A percentile compares a stretch with the other conserved stretches of the same genome.
Evolutionary conservation across 2,329 filamentous ascomycete species (phyloP).

Genomic region (Emericellopsis cladophorae): DNA sequence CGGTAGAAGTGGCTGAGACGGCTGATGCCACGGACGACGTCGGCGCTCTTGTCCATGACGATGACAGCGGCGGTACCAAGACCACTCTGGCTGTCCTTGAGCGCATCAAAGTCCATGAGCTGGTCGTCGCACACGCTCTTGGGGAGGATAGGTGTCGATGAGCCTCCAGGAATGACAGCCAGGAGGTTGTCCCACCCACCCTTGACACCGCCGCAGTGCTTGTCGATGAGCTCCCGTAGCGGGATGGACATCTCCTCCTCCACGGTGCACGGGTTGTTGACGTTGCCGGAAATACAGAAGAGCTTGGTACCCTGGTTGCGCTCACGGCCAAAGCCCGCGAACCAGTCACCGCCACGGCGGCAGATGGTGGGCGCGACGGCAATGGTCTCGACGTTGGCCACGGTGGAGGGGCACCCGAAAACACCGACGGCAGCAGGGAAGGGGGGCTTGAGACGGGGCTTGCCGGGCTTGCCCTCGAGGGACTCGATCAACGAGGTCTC

Average conservation of each 20-base stretch:
- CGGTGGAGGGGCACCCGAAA: conserved; percentile 94
- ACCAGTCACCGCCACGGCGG: conserved; percentile 86
- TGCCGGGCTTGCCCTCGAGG: conserved; percentile 94
- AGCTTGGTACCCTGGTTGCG: conserved; percentile 96
- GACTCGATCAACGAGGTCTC: conserved; percentile 98
- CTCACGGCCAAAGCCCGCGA: conserved; percentile 86
- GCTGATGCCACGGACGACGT: conserved; percentile 88
- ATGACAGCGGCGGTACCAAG: conserved; percentile 95
- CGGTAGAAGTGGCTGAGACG: conserved; percentile 94
- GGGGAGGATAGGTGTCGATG: conserved; percentile 89
- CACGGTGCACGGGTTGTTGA: conserved; percentile 96
- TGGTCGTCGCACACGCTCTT: conserved; percentile 86
- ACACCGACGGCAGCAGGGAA: conserved; percentile 96
- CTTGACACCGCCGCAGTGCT: conserved; percentile 92
- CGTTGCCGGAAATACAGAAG: conserved; percentile 95
- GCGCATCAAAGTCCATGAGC: conserved; percentile 96
- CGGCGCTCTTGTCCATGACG: conserved; percentile 97
- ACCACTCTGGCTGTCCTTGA: conserved; percentile 96
- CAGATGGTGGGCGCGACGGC: conserved; percentile 93
- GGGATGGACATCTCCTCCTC: conserved; percentile 99
- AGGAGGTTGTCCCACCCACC: conserved; percentile 97
- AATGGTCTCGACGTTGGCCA: conserved; percentile 95
- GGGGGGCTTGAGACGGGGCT: conserved; percentile 95
- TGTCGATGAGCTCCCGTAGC: conserved; percentile 89
- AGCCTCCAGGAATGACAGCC: conserved; percentile 90